A percentile compares a stretch with the other conserved stretches of the same genome.
Evolutionary conservation across 2,329 filamentous ascomycete genomes (phyloP).

Genomic region (Capronia coronata): DNA sequence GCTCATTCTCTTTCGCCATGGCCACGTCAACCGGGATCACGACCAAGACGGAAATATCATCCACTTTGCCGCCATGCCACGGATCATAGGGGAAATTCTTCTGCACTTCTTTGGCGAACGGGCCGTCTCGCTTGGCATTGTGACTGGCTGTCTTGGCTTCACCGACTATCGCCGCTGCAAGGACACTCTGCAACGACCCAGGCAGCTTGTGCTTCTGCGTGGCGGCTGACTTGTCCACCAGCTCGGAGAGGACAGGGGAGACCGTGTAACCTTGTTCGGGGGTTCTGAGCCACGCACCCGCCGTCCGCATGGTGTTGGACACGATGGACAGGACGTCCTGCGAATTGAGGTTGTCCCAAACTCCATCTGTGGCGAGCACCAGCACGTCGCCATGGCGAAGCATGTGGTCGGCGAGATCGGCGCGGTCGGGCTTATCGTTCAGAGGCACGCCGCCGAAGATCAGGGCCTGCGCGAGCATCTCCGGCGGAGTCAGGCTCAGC

Average conservation of each 20-base stretch:
- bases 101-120: slow-evolving; percentile 91
- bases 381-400: slow-evolving; percentile 87
- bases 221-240: slow-evolving; percentile 46
- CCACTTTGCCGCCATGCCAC: slow-evolving; percentile 87
- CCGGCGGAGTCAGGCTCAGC: slow-evolving; percentile 76
- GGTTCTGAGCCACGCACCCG: slow-evolving; percentile 64
- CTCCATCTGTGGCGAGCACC: slow-evolving; percentile 88
- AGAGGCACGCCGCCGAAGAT: slow-evolving; percentile 78
- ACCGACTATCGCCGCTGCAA: slow-evolving; percentile 71
- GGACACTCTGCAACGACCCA: slow-evolving; percentile 63
- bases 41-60: slow-evolving; percentile 87
- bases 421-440: slow-evolving; percentile 76
- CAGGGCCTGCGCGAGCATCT: slow-evolving; percentile 69
- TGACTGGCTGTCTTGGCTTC: slow-evolving; percentile 80
- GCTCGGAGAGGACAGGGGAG: slow-evolving; percentile 51
- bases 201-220: slow-evolving; percentile 27
- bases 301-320: slow-evolving; percentile 65
- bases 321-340: slow-evolving; percentile 80
- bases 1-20: slow-evolving; percentile 3
- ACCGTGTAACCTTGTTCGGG: slow-evolving; percentile 56
- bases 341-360: slow-evolving; percentile 91
- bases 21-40: slow-evolving; percentile 64
- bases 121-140: slow-evolving; percentile 75
- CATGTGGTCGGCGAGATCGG: slow-evolving; percentile 67
- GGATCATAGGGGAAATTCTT: slow-evolving; percentile 77